phyloP scores from a whole-genome alignment of 2,329 filamentous ascomycete species.

The Aspergillus floridensis region DNA sequence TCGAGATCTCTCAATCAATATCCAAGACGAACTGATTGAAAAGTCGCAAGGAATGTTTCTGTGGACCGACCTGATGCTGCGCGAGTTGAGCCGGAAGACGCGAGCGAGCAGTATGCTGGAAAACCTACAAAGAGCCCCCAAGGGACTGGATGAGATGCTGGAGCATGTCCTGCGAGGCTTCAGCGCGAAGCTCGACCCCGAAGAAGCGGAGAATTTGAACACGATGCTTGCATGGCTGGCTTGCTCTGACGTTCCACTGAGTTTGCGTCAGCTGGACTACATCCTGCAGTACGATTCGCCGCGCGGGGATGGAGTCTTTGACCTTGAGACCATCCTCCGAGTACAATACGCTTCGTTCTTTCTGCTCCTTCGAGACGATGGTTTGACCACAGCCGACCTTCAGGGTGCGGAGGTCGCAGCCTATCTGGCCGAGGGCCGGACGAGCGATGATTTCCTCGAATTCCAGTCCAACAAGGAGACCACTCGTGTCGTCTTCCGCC shows the following conservation, averaged over 20 bases:
- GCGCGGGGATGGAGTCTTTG: neutral
- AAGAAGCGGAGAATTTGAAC: neutral
- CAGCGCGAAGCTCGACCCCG: neutral
- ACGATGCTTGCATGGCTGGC: neutral
- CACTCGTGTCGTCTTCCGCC: conserved; percentile 21
- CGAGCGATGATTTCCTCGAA: neutral
- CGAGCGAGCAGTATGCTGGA: neutral
- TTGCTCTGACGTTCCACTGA: neutral
- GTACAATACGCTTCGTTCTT: neutral
- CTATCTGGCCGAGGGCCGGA: neutral
- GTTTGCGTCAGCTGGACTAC: neutral
- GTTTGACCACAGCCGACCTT: neutral
- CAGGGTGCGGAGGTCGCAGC: neutral
- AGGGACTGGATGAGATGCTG: neutral
- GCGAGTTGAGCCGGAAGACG: neutral
- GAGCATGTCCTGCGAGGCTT: neutral
- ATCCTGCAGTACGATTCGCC: neutral
- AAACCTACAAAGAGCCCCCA: neutral
- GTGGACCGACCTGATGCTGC: neutral
- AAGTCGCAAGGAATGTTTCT: conserved; percentile 1
- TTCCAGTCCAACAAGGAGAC: conserved; percentile 20
- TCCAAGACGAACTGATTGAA: neutral
- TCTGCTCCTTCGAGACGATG: neutral
- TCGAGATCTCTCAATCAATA: neutral
- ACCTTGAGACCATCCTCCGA: neutral